Percentiles rank a stretch among this genome's conserved stretches.
phyloP scores from a whole-genome alignment of 2,329 filamentous ascomycete species.

The Aspergillus flavus region DNA sequence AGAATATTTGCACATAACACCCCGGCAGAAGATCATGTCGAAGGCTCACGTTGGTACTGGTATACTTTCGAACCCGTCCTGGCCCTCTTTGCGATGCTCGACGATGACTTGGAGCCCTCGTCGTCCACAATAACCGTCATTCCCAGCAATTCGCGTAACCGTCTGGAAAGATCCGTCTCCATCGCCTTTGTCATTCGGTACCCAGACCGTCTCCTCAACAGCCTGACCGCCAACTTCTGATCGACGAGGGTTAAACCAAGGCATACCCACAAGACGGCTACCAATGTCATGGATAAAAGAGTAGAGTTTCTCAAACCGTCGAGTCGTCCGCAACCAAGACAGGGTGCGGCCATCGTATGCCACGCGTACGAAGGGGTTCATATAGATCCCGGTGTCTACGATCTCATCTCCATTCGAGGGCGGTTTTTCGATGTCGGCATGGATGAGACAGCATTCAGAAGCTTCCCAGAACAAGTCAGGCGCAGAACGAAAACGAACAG shows the following conservation, averaged over 20 bases:
- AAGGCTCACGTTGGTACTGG: constrained; percentile 35
- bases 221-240: constrained; percentile 60
- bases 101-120: constrained; percentile 48
- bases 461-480: constrained; percentile 64
- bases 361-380: constrained; percentile 75
- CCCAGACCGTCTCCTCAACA: constrained; percentile 45
- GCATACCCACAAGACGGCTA: constrained; percentile 59
- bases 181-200: constrained; percentile 30
- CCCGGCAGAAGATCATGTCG: neutral
- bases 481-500: constrained; percentile 60
- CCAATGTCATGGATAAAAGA: constrained; percentile 60
- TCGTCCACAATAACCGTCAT: constrained; percentile 50
- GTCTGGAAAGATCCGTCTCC: constrained; percentile 43
- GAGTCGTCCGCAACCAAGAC: constrained; percentile 60
- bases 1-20: neutral
- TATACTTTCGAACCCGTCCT: constrained; percentile 50
- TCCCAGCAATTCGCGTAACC: constrained; percentile 42
- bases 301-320: constrained; percentile 68
- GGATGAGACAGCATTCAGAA: constrained; percentile 65
- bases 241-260: constrained; percentile 63
- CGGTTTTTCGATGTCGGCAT: constrained; percentile 50
- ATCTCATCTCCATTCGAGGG: constrained; percentile 34
- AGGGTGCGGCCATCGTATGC: constrained; percentile 65
- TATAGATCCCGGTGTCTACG: constrained; percentile 62
- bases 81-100: constrained; percentile 43